phyloP scores from a whole-genome alignment of 2,329 filamentous ascomycete genomes.

The Pyrenophora teres region DNA sequence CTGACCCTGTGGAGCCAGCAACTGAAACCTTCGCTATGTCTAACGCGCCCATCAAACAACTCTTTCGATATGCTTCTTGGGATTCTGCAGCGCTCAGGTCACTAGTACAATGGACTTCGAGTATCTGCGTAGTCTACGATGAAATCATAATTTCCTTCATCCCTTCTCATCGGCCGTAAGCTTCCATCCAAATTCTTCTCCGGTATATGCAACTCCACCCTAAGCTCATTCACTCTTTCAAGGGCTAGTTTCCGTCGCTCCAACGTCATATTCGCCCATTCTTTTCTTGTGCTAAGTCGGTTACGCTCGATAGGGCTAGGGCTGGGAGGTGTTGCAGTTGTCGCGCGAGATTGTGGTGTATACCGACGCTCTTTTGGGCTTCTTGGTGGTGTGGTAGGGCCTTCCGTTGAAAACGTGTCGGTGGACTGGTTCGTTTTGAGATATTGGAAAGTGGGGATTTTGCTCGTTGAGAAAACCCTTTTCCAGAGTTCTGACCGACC shows the following conservation, averaged over 20 bases:
- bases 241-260: not conserved
- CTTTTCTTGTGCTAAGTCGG: not conserved
- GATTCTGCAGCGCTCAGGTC: too few species aligned
- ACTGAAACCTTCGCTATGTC: too few species aligned
- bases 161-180: not conserved
- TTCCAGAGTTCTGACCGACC: not conserved
- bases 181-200: not conserved
- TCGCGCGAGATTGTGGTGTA: not conserved
- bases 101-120: not conserved
- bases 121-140: not conserved
- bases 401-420: not conserved
- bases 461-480: too few species aligned
- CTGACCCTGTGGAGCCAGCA: too few species aligned
- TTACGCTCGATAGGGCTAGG: not conserved
- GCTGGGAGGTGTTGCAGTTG: not conserved
- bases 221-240: conserved; percentile 1
- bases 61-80: too few species aligned
- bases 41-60: too few species aligned
- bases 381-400: not conserved
- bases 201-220: not conserved
- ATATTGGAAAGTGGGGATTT: not conserved
- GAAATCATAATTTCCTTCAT: too few species aligned
- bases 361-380: not conserved
- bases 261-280: not conserved
- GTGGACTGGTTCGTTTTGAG: not conserved